Percentiles rank a stretch among this genome's conserved stretches.
Evolutionary conservation across 2,329 filamentous ascomycete species (phyloP).

Genomic region (Aspergillus hiratsukae): DNA sequence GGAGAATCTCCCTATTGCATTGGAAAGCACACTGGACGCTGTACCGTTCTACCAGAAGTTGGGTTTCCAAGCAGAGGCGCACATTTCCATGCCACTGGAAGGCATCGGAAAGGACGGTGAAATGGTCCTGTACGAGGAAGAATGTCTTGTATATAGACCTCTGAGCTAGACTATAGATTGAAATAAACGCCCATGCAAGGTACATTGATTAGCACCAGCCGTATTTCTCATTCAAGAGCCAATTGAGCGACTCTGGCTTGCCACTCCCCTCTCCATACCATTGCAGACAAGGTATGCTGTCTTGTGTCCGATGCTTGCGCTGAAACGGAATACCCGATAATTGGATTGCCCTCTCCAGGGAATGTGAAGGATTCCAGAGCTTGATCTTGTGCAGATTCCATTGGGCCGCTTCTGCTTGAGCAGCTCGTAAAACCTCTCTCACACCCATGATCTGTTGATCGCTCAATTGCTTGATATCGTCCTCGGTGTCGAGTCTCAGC

Average conservation of each 20-base stretch:
- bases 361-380: conserved; percentile 16
- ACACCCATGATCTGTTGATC: conserved; percentile 10
- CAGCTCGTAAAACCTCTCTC: conserved; percentile 14
- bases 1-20: neutral
- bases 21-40: neutral
- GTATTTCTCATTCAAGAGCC: conserved; percentile 33
- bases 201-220: conserved; percentile 21
- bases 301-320: conserved; percentile 6
- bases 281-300: conserved; percentile 13
- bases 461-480: neutral
- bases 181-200: too few species aligned
- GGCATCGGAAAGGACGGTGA: neutral
- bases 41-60: neutral
- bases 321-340: neutral
- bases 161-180: neutral
- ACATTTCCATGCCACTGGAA: neutral
- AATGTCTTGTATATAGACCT: neutral
- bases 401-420: conserved; percentile 17
- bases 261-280: conserved; percentile 17
- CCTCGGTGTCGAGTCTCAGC: neutral
- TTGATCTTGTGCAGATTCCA: conserved; percentile 19
- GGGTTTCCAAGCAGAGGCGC: neutral
- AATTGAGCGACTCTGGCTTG: conserved; percentile 12
- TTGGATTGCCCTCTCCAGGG: neutral
- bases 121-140: neutral